These are phyloP conservation scores for Luffa acutangula DNA, from an alignment of 306 rosid species.

Conservation along the genomic window DNA sequence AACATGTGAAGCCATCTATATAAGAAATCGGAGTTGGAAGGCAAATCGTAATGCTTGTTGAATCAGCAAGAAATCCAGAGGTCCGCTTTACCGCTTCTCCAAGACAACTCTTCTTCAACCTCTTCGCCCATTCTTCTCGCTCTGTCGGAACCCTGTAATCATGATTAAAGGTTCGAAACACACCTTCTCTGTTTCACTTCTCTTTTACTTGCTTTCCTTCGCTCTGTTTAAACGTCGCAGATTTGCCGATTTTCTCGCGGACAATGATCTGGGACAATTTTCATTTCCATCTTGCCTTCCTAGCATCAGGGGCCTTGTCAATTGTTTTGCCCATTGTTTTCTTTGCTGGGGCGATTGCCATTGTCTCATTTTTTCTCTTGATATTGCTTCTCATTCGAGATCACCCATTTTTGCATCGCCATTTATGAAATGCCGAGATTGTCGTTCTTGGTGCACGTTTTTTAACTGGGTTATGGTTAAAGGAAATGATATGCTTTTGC, in stretches of 20 bases:
- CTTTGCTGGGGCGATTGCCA: background rate
- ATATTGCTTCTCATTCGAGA: background rate
- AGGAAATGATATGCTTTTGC: background rate
- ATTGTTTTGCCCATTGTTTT: background rate
- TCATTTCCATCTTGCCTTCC: background rate
- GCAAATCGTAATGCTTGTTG: background rate
- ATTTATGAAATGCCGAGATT: background rate
- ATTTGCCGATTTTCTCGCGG: background rate
- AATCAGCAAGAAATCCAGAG: constrained; percentile 5
- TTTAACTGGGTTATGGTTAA: background rate
- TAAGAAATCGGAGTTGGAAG: background rate
- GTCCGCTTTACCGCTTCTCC: constrained; percentile 49
- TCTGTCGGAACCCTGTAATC: constrained; percentile 15
- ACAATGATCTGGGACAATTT: background rate
- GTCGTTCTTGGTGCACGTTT: background rate
- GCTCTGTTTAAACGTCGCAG: background rate
- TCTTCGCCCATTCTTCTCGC: constrained; percentile 24
- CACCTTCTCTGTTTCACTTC: constrained; percentile 8
- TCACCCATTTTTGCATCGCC: background rate
- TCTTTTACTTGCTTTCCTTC: background rate
- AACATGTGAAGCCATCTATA: background rate
- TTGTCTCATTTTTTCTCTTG: background rate
- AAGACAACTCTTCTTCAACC: constrained; percentile 41
- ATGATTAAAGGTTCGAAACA: constrained; percentile 61
- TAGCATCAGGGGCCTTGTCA: background rate